Conservation (phyloP, 2,329 filamentous ascomycete species). For the Harringtonia lauricola region DNA sequence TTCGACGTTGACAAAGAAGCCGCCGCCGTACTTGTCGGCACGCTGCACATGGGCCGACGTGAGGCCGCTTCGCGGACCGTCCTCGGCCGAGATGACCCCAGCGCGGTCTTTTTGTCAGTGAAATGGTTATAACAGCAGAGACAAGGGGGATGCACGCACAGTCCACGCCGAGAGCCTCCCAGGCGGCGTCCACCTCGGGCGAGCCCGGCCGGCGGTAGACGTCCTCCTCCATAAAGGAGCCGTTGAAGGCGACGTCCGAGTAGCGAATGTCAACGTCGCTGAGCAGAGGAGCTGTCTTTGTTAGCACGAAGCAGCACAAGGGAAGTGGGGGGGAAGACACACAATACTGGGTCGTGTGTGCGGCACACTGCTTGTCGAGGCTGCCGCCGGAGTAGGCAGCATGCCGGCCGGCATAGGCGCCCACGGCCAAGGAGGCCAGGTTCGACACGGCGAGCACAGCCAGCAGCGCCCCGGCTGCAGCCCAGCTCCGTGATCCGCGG, state of each 20-base stretch:
- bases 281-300: conserved; percentile 18
- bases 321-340: neutral
- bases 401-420: neutral
- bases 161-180: conserved; percentile 26
- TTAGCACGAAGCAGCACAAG: conserved; percentile 7
- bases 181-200: conserved; percentile 45
- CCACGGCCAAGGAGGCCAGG: neutral
- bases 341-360: conserved; percentile 8
- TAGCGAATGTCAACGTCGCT: conserved; percentile 22
- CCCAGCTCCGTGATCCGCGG: neutral
- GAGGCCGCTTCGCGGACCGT: conserved; percentile 40
- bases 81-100: conserved; percentile 35
- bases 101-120: conserved; percentile 24
- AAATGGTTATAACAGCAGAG: conserved; percentile 16
- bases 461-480: neutral
- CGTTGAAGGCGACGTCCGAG: conserved; percentile 35
- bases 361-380: conserved; percentile 8
- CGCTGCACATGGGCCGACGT: conserved; percentile 43
- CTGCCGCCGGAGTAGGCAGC: neutral
- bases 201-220: conserved; percentile 37
- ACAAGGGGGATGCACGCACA: conserved; percentile 20
- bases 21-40: conserved; percentile 42
- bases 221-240: conserved; percentile 42
- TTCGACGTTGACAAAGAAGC: conserved; percentile 46
- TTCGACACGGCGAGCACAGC: conserved; percentile 1